These are phyloP conservation scores for Gnetum montanum DNA, from an alignment of 75 land plant species.

Conservation along the genomic window DNA sequence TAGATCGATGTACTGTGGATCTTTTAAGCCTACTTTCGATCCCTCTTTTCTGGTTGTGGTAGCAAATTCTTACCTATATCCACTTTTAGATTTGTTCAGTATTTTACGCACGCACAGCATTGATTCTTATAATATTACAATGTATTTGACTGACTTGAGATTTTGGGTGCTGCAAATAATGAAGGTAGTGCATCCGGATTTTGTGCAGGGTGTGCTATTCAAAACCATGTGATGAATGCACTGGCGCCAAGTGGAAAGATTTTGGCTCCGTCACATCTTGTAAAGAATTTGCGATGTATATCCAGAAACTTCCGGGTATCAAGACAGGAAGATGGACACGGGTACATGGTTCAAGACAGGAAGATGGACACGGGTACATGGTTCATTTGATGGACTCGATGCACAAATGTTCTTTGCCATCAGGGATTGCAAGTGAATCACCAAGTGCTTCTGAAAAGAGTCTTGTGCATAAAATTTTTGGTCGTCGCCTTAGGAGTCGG, in stretches of 20 bases:
- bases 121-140: no score
- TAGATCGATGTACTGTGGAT: no score
- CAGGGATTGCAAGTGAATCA: constrained; percentile 55
- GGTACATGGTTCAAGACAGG: constrained; percentile 93
- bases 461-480: constrained; percentile 85
- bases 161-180: constrained; percentile 6
- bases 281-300: constrained; percentile 44
- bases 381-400: constrained; percentile 82
- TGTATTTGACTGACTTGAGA: no score
- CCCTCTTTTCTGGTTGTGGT: no score
- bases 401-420: constrained; percentile 80
- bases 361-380: constrained; percentile 98
- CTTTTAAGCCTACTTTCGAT: no score
- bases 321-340: constrained; percentile 83
- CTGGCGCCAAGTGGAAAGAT: constrained; percentile 55
- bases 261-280: constrained; percentile 59
- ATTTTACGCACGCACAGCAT: no score
- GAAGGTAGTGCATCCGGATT: constrained; percentile 29
- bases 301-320: constrained; percentile 64
- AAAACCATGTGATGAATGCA: constrained; percentile 44
- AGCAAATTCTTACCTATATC: no score
- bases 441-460: constrained; percentile 71
- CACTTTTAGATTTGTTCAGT: no score
- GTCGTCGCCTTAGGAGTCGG: constrained; percentile 87
- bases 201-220: constrained; percentile 37